A percentile compares a stretch with the other conserved stretches of the same genome.
phyloP scores from a whole-genome alignment of 2,329 filamentous ascomycete species.

The Bipolaris bicolor region DNA sequence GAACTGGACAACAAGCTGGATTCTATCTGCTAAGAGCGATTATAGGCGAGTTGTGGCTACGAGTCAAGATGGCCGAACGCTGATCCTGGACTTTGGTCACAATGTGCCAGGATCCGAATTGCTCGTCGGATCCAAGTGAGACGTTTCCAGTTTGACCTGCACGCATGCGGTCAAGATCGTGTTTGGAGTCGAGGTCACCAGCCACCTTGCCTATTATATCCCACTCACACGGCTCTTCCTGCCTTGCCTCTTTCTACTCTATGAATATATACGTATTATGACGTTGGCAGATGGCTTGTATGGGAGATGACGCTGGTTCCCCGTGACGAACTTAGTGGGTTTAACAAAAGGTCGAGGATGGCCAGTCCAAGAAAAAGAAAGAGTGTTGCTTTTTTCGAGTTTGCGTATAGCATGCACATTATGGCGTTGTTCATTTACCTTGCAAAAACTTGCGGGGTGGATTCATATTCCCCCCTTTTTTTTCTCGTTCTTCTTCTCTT shows the following conservation, averaged over 20 bases:
- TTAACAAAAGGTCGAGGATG: neutral
- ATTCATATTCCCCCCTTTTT: neutral
- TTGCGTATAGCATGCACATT: conserved; percentile 13
- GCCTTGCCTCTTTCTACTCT: neutral
- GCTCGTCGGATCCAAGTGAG: conserved; percentile 40
- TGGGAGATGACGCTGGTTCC: neutral
- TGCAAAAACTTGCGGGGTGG: neutral
- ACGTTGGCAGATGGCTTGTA: neutral
- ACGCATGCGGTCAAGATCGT: neutral
- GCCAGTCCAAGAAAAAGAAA: neutral
- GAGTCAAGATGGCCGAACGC: conserved; percentile 88
- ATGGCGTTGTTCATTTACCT: neutral
- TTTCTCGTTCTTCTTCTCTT: neutral
- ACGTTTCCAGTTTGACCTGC: neutral
- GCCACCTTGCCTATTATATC: neutral
- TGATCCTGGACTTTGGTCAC: conserved; percentile 91
- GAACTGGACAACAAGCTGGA: conserved; percentile 97
- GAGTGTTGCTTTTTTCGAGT: neutral
- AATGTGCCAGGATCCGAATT: conserved; percentile 60
- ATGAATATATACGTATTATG: neutral
- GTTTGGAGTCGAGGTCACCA: neutral
- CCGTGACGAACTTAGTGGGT: neutral
- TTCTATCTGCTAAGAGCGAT: conserved; percentile 92
- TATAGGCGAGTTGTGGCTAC: conserved; percentile 94
- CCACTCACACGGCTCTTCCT: conserved; percentile 1